Evolutionary conservation across 805 yeast species (phyloP), one percentile per base, ranked within the genome.

Genomic region (Grigorovia yakushimaensis): DNA sequence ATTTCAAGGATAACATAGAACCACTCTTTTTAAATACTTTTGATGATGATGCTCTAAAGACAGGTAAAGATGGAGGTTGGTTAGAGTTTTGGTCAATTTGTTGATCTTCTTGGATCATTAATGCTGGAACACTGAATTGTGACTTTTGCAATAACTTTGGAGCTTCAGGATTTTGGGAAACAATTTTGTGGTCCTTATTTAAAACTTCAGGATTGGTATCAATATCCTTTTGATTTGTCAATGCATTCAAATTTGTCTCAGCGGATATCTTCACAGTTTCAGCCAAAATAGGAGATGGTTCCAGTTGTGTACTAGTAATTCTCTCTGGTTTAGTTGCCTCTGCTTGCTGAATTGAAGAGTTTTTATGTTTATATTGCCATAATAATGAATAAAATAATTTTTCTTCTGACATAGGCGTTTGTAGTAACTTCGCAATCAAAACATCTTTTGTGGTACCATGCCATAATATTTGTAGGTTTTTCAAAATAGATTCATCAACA

Each of bases 301-400:
- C 37, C 20, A 19, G 15, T 17, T 23, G 5, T 7, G 18, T 39
- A 24, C 15, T 37, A 13, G 8, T n/a, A 15, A 11, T 33, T 11
- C 37, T 33, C 6, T 33, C 5, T 33, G 15, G 6, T 13, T 7
- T 7, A 11, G 6, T 15, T 20, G 36, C 13, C 2, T 33, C 22
- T n/a, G 46, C 42, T 7, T 33, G 45, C 17, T 39, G 18, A n/a
- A 46, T 39, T 41, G 43, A 38, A n/a, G 55, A 41, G 41, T 84
- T 91, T 48, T 82, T 86, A 55, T 82, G 82, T 54, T 94, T 73
- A 64, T 87, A 87, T 54, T 83, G 79, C 69, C 82, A 68, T 50
- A 87, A 69, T 44, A 88, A 65, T 53, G 84, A 81, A 65, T 88
- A 87, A 60, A 87, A 87, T 51, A 85, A 75, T 68, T 87, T 87